Conservation (phyloP, 2,329 filamentous ascomycete species). For the Dactylellina haptotyla region DNA sequence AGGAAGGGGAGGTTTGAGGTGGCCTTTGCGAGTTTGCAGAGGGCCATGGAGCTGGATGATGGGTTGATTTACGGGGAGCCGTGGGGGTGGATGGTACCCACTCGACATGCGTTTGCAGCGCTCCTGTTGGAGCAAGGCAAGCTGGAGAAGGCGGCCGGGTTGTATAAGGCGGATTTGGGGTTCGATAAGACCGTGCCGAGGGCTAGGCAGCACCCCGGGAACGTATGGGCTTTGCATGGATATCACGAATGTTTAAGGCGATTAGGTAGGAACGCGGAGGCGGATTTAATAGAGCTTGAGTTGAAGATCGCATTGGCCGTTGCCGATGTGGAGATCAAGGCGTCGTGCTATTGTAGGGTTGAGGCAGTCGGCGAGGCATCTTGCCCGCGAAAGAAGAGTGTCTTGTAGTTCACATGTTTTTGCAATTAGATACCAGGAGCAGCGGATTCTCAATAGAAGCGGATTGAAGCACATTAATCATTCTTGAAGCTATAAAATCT, state of each 20-base stretch:
- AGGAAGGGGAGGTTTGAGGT: slow-evolving; percentile 68
- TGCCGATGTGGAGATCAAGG: slow-evolving; percentile 70
- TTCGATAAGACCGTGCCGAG: slow-evolving; percentile 71
- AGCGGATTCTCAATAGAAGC: too few relatives aligned
- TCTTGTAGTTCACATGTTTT: slow-evolving; percentile 2
- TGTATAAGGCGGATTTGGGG: slow-evolving; percentile 73
- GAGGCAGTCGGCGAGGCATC: slow-evolving; percentile 25
- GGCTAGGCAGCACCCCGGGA: slow-evolving; percentile 74
- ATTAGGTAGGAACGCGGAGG: slow-evolving; percentile 66
- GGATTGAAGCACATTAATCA: neutral
- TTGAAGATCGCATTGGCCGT: slow-evolving; percentile 67
- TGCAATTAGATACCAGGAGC: neutral
- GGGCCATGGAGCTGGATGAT: slow-evolving; percentile 71
- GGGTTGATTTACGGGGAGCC: slow-evolving; percentile 76
- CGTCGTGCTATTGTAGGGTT: slow-evolving; percentile 70
- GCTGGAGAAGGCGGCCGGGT: slow-evolving; percentile 67
- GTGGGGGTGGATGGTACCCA: slow-evolving; percentile 83
- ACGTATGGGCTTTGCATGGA: slow-evolving; percentile 79
- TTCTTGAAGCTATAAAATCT: too few relatives aligned
- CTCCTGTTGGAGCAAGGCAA: slow-evolving; percentile 74
- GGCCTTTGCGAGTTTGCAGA: slow-evolving; percentile 71
- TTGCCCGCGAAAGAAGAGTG: slow-evolving; percentile 15
- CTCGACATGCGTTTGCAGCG: slow-evolving; percentile 75
- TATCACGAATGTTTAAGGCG: slow-evolving; percentile 75
- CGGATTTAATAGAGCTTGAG: slow-evolving; percentile 64